Evolutionary conservation across 345 rosid species (phyloP).

Genomic region (Syzygium oleosum): DNA sequence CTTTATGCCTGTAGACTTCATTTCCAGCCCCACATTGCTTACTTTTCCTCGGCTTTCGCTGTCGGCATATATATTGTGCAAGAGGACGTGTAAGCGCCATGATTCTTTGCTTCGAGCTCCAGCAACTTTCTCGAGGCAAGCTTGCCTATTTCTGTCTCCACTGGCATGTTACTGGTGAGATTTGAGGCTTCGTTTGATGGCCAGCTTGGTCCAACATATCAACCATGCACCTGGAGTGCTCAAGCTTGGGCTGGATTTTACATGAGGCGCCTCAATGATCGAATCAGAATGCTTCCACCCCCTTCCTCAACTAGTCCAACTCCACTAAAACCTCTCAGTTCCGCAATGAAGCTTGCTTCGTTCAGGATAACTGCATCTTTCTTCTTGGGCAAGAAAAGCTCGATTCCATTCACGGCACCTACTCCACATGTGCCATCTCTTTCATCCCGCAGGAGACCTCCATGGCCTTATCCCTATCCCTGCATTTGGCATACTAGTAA

Average conservation of each 20-base stretch:
- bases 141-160: constrained; percentile 37
- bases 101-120: constrained; percentile 37
- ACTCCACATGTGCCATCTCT: constrained; percentile 50
- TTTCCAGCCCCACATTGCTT: constrained; percentile 21
- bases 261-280: constrained; percentile 27
- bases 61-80: constrained; percentile 53
- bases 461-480: constrained; percentile 41
- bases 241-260: constrained; percentile 37
- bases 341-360: constrained; percentile 35
- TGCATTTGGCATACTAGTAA: constrained; percentile 48
- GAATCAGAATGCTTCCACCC: constrained; percentile 37
- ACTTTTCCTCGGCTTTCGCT: constrained; percentile 41
- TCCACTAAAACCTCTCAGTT: constrained; percentile 46
- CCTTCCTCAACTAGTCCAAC: constrained; percentile 43
- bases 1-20: constrained; percentile 42
- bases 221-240: constrained; percentile 62
- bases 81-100: constrained; percentile 37
- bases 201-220: constrained; percentile 51
- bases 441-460: constrained; percentile 42
- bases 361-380: constrained; percentile 28
- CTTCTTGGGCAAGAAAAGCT: constrained; percentile 43
- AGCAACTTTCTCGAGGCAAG: constrained; percentile 38
- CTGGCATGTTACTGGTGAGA: constrained; percentile 34
- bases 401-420: constrained; percentile 41
- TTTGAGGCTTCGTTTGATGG: constrained; percentile 26